phyloP scores from a whole-genome alignment of 805 yeast genomes.

The Saturnispora sanitii region DNA sequence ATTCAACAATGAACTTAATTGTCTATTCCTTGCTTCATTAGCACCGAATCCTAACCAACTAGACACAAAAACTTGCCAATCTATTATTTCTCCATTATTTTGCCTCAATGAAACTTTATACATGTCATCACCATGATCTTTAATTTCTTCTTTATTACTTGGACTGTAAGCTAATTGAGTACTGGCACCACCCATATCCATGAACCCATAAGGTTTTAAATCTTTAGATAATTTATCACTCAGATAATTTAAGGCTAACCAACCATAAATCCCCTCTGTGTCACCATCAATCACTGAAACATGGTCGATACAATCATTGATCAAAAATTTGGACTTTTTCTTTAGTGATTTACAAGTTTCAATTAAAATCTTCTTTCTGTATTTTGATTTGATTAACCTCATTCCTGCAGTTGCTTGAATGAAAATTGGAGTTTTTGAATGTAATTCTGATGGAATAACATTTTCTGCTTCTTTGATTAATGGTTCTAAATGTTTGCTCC shows the following conservation, averaged over 20 bases:
- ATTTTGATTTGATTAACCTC: conserved; percentile 57
- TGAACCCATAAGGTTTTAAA: conserved; percentile 64
- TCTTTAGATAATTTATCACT: conserved; percentile 51
- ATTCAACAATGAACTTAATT: conserved; percentile 44
- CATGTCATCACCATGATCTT: conserved; percentile 63
- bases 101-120: conserved; percentile 55
- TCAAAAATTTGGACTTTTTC: conserved; percentile 43
- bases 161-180: conserved; percentile 95
- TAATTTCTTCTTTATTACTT: conserved; percentile 44
- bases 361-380: conserved; percentile 43
- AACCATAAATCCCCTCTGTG: conserved; percentile 90
- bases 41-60: conserved; percentile 99
- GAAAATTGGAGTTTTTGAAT: conserved; percentile 69
- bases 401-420: conserved; percentile 97
- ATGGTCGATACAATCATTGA: conserved; percentile 56
- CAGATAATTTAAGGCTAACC: conserved; percentile 86
- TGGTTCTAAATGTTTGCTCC: conserved; percentile 59
- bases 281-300: conserved; percentile 88
- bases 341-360: conserved; percentile 52
- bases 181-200: conserved; percentile 99
- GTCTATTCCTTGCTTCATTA: conserved; percentile 78
- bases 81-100: conserved; percentile 57
- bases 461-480: conserved; percentile 59
- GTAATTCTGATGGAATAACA: conserved; percentile 55
- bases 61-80: conserved; percentile 84